Evolutionary conservation across 495 filamentous ascomycete genomes (phyloP).

Genomic region (Diplogelasinospora grovesii): DNA sequence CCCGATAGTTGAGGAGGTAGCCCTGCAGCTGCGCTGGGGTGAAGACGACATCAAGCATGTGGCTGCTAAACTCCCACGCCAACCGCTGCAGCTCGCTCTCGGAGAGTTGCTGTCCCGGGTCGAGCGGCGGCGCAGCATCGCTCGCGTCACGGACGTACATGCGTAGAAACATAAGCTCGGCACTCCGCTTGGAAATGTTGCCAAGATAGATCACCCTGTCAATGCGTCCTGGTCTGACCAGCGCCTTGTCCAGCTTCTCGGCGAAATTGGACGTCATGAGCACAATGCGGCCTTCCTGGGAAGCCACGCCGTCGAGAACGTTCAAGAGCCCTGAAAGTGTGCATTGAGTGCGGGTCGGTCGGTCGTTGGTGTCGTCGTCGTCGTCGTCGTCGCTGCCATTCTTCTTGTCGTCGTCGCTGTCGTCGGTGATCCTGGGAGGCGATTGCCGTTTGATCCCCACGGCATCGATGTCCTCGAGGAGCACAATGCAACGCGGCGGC

Average conservation of each 20-base stretch:
- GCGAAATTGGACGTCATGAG: constrained; percentile 71
- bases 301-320: constrained; percentile 65
- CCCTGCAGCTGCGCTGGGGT: constrained; percentile 65
- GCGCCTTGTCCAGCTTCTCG: constrained; percentile 58
- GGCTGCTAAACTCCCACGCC: constrained; percentile 43
- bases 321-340: constrained; percentile 65
- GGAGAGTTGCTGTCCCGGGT: constrained; percentile 4
- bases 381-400: constrained; percentile 20
- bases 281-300: constrained; percentile 63
- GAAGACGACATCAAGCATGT: constrained; percentile 48
- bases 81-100: constrained; percentile 32
- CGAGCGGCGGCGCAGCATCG: constrained; percentile 6
- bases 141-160: constrained; percentile 36
- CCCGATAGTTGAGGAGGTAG: constrained; percentile 51
- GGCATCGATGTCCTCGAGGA: constrained; percentile 63
- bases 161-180: constrained; percentile 45
- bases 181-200: constrained; percentile 35
- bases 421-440: constrained; percentile 4
- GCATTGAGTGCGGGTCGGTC: constrained; percentile 14
- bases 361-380: constrained; percentile 18
- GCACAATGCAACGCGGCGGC: constrained; percentile 55
- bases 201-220: constrained; percentile 59
- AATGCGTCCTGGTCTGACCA: constrained; percentile 63
- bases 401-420: constrained; percentile 19
- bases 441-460: constrained; percentile 43